Evolutionary conservation across 2,329 filamentous ascomycete genomes (phyloP), one percentile per base, ranked within the genome.

Genomic region (Pleurostoma richardsiae): DNA sequence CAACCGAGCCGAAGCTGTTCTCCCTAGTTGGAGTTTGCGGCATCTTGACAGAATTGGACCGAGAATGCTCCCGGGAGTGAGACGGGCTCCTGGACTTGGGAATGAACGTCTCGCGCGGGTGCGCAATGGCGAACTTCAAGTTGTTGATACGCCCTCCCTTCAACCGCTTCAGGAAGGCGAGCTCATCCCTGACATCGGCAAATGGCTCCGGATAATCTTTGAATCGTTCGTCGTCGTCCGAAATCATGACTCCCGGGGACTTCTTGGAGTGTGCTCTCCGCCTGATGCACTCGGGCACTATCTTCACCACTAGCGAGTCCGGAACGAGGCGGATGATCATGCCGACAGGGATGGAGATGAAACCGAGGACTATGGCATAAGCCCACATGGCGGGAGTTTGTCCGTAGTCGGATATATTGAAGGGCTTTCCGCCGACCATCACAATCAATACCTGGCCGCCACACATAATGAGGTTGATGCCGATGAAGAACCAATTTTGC

Each of bases 361-460:
- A 73, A 30, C 91, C 90, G 36, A 95, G 79, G 29, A 94, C 74
- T 47, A 99, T 78, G 6, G 90, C 95, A 55, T 94, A 86, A 6
- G 75, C 91, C 94, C 92, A 97, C 63, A 96, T 86, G 10, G 76
- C 70, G n/a, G 79, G 79, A 19, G 83, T 83, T 54, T 96, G 75
- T 6, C 67, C 74, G 1, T 73, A 69, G 1, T 62, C 51, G 2
- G 75, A 76, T 50, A 95, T 90, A 43, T 80, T 80, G 73, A 97
- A 95, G 2, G 91, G 89, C 6, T 73, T 69, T 30, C 89, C 88
- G 53, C 92, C 92, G 43, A 96, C 80, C 59, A 88, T 94, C 58
- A 96, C 80, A 62, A 97, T 97, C 66, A 96, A 78, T 29, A 94
- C 73, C 63, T 97, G 92, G 27, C 88, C 90, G 53, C 83, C 91